These are phyloP conservation scores for Peterozyma toletana DNA, from an alignment of 805 yeast genomes.

Conservation along the genomic window DNA sequence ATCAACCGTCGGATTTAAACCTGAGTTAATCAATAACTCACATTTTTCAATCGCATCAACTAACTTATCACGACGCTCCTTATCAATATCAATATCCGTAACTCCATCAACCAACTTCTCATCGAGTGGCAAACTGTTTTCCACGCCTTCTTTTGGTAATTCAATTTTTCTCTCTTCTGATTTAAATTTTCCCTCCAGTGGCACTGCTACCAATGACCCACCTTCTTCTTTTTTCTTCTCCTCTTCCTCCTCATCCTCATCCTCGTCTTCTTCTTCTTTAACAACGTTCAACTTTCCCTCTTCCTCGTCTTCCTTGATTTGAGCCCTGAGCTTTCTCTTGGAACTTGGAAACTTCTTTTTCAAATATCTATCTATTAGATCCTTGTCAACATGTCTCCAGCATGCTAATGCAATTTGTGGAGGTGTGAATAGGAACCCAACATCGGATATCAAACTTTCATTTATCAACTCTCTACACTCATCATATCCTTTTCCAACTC, in stretches of 20 bases:
- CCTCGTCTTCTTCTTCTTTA: conserved; percentile 12
- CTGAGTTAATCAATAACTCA: conserved; percentile 32
- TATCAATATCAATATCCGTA: conserved; percentile 4
- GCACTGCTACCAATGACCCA: conserved; percentile 8
- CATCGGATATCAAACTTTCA: conserved; percentile 72
- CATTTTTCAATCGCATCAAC: conserved; percentile 42
- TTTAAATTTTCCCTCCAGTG: conserved; percentile 12
- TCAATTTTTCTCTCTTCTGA: conserved; percentile 9
- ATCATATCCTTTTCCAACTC: conserved; percentile 66
- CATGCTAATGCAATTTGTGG: conserved; percentile 94
- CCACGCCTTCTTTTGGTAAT: conserved; percentile 2
- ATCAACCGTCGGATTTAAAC: conserved; percentile 44
- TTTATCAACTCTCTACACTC: conserved; percentile 57
- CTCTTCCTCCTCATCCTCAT: conserved; percentile 5
- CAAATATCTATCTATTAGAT: conserved; percentile 59
- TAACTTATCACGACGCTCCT: conserved; percentile 34
- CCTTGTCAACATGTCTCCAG: conserved; percentile 58
- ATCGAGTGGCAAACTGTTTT: neutral
- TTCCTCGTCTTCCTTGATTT: conserved; percentile 9
- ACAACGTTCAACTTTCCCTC: conserved; percentile 10
- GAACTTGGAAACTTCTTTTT: conserved; percentile 46
- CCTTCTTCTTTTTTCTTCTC: conserved; percentile 7
- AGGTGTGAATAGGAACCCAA: conserved; percentile 73
- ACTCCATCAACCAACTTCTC: neutral
- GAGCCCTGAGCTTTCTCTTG: conserved; percentile 13